A percentile compares a stretch with the other conserved stretches of the same genome.
Conservation (phyloP, 2,329 filamentous ascomycete genomes). For the Colletotrichum gigasporum region DNA sequence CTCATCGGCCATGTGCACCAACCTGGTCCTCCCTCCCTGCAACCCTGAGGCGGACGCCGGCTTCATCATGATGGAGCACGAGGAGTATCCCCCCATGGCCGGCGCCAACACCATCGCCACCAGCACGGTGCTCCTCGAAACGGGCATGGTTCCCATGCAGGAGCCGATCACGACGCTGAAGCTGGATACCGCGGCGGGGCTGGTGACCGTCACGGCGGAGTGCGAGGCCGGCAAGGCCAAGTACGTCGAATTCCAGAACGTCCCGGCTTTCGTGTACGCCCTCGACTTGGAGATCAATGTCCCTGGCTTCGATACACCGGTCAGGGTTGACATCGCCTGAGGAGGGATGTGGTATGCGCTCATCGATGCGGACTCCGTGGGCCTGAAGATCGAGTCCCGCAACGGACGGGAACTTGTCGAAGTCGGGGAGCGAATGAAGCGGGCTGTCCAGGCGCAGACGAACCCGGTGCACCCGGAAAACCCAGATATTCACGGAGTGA, state of each 20-base stretch:
- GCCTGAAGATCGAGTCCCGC: slow-evolving; percentile 44
- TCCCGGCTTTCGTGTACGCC: slow-evolving; percentile 51
- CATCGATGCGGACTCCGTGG: slow-evolving; percentile 49
- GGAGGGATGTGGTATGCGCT: slow-evolving; percentile 57
- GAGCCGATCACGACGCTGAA: slow-evolving; percentile 51
- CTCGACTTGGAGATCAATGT: slow-evolving; percentile 52
- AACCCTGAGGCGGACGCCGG: slow-evolving; percentile 54
- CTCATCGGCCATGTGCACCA: slow-evolving; percentile 48
- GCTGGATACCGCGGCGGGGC: slow-evolving; percentile 55
- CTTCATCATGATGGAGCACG: slow-evolving; percentile 57
- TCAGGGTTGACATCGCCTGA: slow-evolving; percentile 53
- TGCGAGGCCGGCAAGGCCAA: slow-evolving; percentile 53
- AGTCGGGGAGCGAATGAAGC: slow-evolving; percentile 53
- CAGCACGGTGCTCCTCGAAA: slow-evolving; percentile 55
- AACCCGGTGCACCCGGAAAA: slow-evolving; percentile 55
- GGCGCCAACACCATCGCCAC: slow-evolving; percentile 56
- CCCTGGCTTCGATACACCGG: slow-evolving; percentile 48
- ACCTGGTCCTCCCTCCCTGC: slow-evolving; percentile 53
- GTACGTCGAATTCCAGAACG: slow-evolving; percentile 54
- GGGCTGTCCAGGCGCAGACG: slow-evolving; percentile 44
- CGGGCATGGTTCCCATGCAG: slow-evolving; percentile 55
- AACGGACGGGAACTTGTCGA: slow-evolving; percentile 48
- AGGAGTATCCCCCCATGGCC: slow-evolving; percentile 51
- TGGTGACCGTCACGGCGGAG: slow-evolving; percentile 50
- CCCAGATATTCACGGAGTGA: slow-evolving; percentile 49